These are phyloP conservation scores for Juglanconis juglandina DNA, from an alignment of 2,329 filamentous ascomycete genomes.

Conservation along the genomic window DNA sequence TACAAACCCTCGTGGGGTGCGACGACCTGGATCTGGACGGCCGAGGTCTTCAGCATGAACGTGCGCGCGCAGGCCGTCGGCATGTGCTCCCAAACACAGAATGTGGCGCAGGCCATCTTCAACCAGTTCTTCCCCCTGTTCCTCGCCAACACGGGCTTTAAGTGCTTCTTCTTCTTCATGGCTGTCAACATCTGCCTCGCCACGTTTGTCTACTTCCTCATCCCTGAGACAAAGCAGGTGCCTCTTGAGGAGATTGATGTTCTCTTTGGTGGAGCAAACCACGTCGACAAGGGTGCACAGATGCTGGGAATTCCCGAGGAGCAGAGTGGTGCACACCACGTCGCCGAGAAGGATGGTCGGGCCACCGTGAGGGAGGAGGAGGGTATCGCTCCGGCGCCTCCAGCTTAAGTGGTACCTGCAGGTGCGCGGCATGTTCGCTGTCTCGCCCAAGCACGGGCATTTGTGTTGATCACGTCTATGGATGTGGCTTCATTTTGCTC, in stretches of 20 bases:
- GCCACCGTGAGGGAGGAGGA: conserved; percentile 16
- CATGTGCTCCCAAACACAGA: conserved; percentile 56
- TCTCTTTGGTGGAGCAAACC: conserved; percentile 54
- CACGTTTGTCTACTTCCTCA: conserved; percentile 42
- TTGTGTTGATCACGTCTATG: too few species aligned
- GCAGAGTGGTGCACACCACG: conserved; percentile 16
- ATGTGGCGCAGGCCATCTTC: conserved; percentile 58
- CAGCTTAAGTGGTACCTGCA: too few species aligned
- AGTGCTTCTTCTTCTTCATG: conserved; percentile 40
- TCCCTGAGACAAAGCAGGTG: conserved; percentile 46
- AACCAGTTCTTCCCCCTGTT: conserved; percentile 68
- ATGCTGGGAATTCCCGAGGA: conserved; percentile 31
- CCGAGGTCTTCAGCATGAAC: conserved; percentile 66
- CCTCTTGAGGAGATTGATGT: conserved; percentile 54
- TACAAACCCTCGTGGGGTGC: conserved; percentile 66
- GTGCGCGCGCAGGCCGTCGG: conserved; percentile 68
- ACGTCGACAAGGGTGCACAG: conserved; percentile 51
- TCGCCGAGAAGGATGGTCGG: conserved; percentile 20
- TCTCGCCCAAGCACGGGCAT: too few species aligned
- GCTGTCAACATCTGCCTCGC: conserved; percentile 41
- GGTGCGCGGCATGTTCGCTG: too few species aligned
- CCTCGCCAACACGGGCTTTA: conserved; percentile 47
- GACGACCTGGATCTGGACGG: conserved; percentile 66
- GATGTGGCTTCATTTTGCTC: too few species aligned
- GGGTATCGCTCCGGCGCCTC: not conserved